Evolutionary conservation across 352 stramenopile genomes (phyloP).

Genomic region (Phytophthora macrochlamydospora): DNA sequence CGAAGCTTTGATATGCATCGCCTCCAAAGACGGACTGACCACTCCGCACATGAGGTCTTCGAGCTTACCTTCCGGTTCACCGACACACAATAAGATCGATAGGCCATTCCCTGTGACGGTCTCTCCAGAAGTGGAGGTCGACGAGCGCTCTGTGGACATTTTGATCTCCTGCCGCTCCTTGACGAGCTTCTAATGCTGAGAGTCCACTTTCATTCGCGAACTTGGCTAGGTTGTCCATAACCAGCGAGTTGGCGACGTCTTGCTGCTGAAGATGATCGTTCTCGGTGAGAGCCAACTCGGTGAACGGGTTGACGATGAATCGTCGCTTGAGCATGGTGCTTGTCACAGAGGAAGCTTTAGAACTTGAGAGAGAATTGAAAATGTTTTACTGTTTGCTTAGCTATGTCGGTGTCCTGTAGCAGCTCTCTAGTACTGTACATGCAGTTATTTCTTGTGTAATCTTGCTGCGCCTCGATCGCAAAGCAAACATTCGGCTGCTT

Average conservation of each 20-base stretch:
- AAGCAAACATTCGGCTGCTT: no score
- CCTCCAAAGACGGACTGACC: conserved; percentile 22
- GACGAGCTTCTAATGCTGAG: conserved; percentile 7
- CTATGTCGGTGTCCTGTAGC: no score
- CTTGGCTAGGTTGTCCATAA: conserved; percentile 1
- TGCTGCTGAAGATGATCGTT: conserved; percentile 14
- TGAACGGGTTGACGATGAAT: conserved; percentile 36
- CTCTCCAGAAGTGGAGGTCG: background rate
- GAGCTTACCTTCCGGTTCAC: conserved; percentile 30
- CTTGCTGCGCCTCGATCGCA: no score
- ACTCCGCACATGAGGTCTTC: conserved; percentile 49
- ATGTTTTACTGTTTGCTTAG: no score
- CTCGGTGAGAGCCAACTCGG: conserved; percentile 14
- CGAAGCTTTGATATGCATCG: conserved; percentile 34
- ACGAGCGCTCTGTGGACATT: conserved; percentile 4
- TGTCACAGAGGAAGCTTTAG: no score
- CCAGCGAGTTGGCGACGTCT: conserved; percentile 3
- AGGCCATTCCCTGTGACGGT: background rate
- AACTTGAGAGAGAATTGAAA: background rate
- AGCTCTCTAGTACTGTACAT: no score
- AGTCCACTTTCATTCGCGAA: background rate
- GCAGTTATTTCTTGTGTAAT: no score
- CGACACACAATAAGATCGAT: conserved; percentile 33
- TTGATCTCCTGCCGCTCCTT: background rate
- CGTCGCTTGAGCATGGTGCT: conserved; percentile 21